Evolutionary conservation across 2,329 filamentous ascomycete species (phyloP).

Genomic region (Pseudocercospora fijiensis): DNA sequence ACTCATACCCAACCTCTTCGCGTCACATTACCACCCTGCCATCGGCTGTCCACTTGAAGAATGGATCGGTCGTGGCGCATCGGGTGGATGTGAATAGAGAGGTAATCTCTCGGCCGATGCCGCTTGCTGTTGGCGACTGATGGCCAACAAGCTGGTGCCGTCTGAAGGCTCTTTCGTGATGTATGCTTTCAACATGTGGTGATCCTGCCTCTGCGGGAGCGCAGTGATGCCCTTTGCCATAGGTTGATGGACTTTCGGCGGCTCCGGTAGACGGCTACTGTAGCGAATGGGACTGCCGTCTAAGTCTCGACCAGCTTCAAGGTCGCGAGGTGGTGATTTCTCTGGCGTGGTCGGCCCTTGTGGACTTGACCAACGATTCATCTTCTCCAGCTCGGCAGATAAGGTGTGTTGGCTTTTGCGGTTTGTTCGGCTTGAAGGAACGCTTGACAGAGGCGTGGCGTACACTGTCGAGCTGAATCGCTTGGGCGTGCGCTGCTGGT

Average conservation of each 20-base stretch:
- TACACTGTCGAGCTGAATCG: slow-evolving; percentile 8
- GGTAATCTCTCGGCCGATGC: slow-evolving; percentile 5
- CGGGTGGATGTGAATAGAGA: slow-evolving; percentile 4
- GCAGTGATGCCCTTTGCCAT: slow-evolving; percentile 6
- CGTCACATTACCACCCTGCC: slow-evolving; percentile 7
- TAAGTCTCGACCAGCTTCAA: slow-evolving; percentile 6
- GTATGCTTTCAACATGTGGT: slow-evolving; percentile 14
- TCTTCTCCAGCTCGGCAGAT: slow-evolving; percentile 15
- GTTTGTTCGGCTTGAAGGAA: background rate
- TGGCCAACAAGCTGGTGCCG: slow-evolving; percentile 2
- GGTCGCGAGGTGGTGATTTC: background rate
- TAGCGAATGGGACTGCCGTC: slow-evolving; percentile 12
- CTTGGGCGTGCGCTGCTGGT: background rate
- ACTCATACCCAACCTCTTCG: background rate
- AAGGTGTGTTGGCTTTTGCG: slow-evolving; percentile 8
- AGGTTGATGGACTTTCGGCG: slow-evolving; percentile 8
- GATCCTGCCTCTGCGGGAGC: slow-evolving; percentile 7
- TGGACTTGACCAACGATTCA: slow-evolving; percentile 12
- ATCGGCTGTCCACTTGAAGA: slow-evolving; percentile 1
- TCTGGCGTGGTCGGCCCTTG: background rate
- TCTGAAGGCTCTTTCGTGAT: slow-evolving; percentile 7
- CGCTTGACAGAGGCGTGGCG: slow-evolving; percentile 3
- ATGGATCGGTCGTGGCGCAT: background rate
- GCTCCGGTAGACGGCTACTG: slow-evolving; percentile 16
- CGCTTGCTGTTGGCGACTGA: slow-evolving; percentile 9